Conservation (phyloP, 2,329 filamentous ascomycete genomes). For the Cadophora gregata region DNA sequence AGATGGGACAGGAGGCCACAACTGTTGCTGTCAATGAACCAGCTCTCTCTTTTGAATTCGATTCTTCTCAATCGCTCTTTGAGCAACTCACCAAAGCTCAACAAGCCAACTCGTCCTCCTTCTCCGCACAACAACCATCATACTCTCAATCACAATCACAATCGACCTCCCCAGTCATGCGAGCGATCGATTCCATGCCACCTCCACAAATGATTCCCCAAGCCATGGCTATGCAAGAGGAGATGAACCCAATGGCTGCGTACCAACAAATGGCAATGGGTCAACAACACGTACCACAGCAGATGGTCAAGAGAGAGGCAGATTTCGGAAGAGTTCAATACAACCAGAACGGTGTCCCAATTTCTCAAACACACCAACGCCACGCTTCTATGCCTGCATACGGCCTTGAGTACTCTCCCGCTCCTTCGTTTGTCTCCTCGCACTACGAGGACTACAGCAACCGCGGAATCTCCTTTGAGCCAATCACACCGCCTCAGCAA, state of each 20-base stretch:
- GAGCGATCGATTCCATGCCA: conserved; percentile 92
- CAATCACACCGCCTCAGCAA: conserved; percentile 94
- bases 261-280: conserved; percentile 75
- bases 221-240: conserved; percentile 61
- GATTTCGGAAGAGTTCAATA: conserved; percentile 85
- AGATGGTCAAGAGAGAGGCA: conserved; percentile 85
- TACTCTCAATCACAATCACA: conserved; percentile 67
- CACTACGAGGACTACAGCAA: conserved; percentile 98
- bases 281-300: conserved; percentile 63
- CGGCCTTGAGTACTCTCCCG: conserved; percentile 93
- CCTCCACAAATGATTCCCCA: conserved; percentile 82
- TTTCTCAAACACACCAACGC: conserved; percentile 83
- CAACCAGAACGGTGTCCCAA: conserved; percentile 88
- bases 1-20: conserved; percentile 98
- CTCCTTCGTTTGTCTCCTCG: conserved; percentile 97
- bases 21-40: conserved; percentile 97
- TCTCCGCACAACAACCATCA: conserved; percentile 76
- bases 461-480: conserved; percentile 94
- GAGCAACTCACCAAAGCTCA: conserved; percentile 99
- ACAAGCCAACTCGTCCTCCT: conserved; percentile 97
- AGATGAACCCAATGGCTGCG: conserved; percentile 67
- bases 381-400: conserved; percentile 99
- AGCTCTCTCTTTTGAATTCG: conserved; percentile 97
- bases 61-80: conserved; percentile 98
- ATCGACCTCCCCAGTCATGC: conserved; percentile 86